phyloP scores from a whole-genome alignment of 192 early-diverging fungal species.

The Haplosporangium gracile region DNA sequence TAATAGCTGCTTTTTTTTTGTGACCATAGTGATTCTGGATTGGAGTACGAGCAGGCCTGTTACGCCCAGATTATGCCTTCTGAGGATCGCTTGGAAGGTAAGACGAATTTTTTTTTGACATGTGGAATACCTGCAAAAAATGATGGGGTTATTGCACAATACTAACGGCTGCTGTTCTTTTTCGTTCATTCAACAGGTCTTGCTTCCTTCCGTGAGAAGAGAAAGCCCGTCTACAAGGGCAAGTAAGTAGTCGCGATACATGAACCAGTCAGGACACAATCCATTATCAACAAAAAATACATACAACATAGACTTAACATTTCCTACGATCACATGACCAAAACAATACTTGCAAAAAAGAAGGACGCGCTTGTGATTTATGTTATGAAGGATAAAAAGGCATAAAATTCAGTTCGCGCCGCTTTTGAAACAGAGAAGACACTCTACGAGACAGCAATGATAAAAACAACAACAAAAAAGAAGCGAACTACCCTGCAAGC shows the following conservation, averaged over 20 bases:
- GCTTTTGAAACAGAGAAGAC: not conserved
- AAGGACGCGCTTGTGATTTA: not conserved
- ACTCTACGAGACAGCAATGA: not conserved
- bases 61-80: conserved; percentile 96
- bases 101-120: not conserved
- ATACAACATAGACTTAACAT: not conserved
- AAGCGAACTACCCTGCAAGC: no score
- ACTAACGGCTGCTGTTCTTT: not conserved
- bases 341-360: not conserved
- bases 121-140: not conserved
- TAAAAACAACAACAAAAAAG: not conserved
- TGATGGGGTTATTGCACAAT: not conserved
- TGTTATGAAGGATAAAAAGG: not conserved
- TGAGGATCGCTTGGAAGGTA: conserved; percentile 92
- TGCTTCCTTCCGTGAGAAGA: conserved; percentile 85
- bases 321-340: not conserved
- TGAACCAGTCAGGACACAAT: not conserved
- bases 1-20: not conserved
- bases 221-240: conserved; percentile 85
- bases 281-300: not conserved
- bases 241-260: conserved; percentile 47
- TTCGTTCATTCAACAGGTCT: conserved; percentile 49
- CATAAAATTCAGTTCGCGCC: not conserved
- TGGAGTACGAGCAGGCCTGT: conserved; percentile 94
- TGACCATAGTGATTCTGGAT: conserved; percentile 74